Base-by-base conservation (phyloP, 192 early-diverging fungal genomes). In the Podila epicladia region DNA sequence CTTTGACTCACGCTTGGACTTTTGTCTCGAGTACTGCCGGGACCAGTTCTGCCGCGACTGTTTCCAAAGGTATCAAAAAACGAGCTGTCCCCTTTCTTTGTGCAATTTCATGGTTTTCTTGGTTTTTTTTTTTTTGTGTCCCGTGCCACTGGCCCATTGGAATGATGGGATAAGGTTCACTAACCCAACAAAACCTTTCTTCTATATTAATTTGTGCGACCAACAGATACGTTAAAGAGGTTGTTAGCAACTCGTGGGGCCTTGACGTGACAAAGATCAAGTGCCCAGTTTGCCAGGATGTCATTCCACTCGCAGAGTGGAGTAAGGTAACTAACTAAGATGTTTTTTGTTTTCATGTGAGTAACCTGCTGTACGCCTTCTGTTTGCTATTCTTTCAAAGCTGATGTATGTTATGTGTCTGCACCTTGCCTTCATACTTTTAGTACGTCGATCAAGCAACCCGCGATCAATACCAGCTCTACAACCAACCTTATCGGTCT, bases 41-140 rank as follows among this genome's bases (percentile, higher is more conserved):
- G 88, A 89, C 60, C 88, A 89, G 68, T 89, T 86, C 66, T 89
- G 88, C 55, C 62, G 76, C 37, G 87, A 86, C 26, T 89, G 88
- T 65, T 88, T 88, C 62, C 78, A 84, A 67, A 79, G 84, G 86
- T 87, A 73, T 68, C 24, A 53, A 55, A 53, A 53, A 24, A 12
- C 53, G 3, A 45, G 13, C 3, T 2, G 13, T 55, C 24, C 17
- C 24, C 24, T 24, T 55, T 55, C 24, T 55, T 55, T 55, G 53
- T 24, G 20, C 53, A 24, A 24, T 55, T 55, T 55, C 24, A 53
- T n/a, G n/a, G n/a, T n/a, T n/a, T n/a, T n/a, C n/a, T n/a, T n/a
- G n/a, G n/a, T n/a, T n/a, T n/a, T 37, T 37, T 45, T 45, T 45
- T 45, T 4, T 45, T 0, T 1, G 15, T 45, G 41, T 45, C 41